phyloP scores from a whole-genome alignment of 1,284 basidiomycete genomes.

The Ustilago sp. region DNA sequence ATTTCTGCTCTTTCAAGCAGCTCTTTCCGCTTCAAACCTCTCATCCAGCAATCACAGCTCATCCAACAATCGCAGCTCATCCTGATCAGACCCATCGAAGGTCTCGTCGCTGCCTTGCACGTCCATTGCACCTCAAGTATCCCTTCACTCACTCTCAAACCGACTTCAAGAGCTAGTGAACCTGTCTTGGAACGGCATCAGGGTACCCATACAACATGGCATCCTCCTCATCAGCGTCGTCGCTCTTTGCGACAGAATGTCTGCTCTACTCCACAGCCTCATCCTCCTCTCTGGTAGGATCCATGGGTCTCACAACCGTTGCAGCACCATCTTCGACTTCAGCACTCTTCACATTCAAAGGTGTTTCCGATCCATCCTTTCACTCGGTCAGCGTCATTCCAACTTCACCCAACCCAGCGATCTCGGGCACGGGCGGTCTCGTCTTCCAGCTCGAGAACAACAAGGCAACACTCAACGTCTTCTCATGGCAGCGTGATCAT shows the following conservation, averaged over 20 bases:
- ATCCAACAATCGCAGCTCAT: not conserved
- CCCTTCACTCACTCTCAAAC: too few species aligned
- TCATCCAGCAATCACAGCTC: not conserved
- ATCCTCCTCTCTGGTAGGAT: conserved; percentile 41
- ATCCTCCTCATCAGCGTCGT: conserved; percentile 30
- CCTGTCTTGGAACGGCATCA: not conserved
- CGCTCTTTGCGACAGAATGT: conserved; percentile 57
- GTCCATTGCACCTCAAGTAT: too few species aligned
- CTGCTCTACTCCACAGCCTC: conserved; percentile 58
- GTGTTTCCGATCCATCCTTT: conserved; percentile 46
- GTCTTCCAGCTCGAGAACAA: conserved; percentile 81
- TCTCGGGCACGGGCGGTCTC: conserved; percentile 78
- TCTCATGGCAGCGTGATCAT: conserved; percentile 80
- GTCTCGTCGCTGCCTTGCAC: too few species aligned
- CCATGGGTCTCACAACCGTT: conserved; percentile 52
- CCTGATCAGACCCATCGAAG: too few species aligned
- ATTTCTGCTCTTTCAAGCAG: not conserved
- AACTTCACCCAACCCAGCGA: conserved; percentile 72
- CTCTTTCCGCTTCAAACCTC: not conserved
- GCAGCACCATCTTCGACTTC: conserved; percentile 51
- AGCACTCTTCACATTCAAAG: conserved; percentile 58
- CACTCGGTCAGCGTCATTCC: conserved; percentile 44
- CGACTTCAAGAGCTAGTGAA: not conserved
- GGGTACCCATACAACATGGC: conserved; percentile 15
- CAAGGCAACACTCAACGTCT: conserved; percentile 82